Base-by-base conservation (phyloP, 176 grass and related monocot species). In the Chloris gayana region DNA sequence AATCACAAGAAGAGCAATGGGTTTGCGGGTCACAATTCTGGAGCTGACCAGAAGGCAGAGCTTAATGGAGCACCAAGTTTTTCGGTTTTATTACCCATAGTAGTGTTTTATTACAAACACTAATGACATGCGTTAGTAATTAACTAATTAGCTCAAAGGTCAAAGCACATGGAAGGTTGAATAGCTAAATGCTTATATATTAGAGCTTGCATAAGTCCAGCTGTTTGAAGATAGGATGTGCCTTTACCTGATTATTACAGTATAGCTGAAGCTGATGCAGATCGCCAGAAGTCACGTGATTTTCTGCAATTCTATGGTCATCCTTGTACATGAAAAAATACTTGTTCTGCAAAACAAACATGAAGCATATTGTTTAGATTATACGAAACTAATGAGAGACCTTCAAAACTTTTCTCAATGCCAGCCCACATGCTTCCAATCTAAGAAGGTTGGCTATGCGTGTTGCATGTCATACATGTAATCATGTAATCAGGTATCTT, bases 241-340 rank as follows among this genome's bases (percentile, higher is more conserved):
- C 4, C 65, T 84, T 84, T 89, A 98, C 95, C 92, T 98, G 95
- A 53, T 80, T 84, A 67, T 77, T 89, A 83, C 95, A 98, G 72
- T 88, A 72, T 22, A 46, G 24, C 35, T n/a, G 18, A 77, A 98
- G 92, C 51, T 75, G 76, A 78, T 72, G 44, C 49, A 62, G 64
- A 73, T 98, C 84, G 26, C 73, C 71, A 7, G 15, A 72, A 45
- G 11, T 0, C 57, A 75, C 0, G 67, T 75, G 84, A 9, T 61
- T 74, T n/a, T 46, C 30, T 57, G 67, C 86, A 54, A 14, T 26
- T 29, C 62, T 80, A 5, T 58, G 75, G 22, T 93, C 81, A 21
- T 77, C 59, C 87, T 79, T 95, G 83, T 98, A 98, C 74, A 78
- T 76, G 72, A 78, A 87, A 78, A 95, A 95, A 62, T 82, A 88